A percentile compares a stretch with the other conserved stretches of the same genome.
Conservation (phyloP, 2,329 filamentous ascomycete species). For the Sordariomycetes sp. region DNA sequence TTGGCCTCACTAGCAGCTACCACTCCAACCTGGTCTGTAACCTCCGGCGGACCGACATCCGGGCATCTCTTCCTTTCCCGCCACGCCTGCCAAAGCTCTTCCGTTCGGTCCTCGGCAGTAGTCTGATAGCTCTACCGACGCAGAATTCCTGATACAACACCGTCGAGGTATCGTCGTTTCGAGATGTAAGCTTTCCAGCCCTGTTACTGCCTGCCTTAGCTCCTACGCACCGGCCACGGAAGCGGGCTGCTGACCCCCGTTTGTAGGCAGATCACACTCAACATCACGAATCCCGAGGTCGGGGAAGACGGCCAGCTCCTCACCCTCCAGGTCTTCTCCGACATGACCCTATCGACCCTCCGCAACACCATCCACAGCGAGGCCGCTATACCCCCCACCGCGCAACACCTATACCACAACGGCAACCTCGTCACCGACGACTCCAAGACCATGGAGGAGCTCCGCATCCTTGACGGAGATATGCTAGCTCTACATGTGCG, state of each 20-base stretch:
- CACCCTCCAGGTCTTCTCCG: constrained; percentile 67
- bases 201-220: neutral
- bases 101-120: neutral
- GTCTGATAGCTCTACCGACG: neutral
- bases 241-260: neutral
- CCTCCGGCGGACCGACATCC: no score
- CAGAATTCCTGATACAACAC: neutral
- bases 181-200: neutral
- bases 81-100: neutral
- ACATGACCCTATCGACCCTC: constrained; percentile 72
- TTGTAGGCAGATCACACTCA: constrained; percentile 73
- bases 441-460: constrained; percentile 65
- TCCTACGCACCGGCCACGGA: neutral
- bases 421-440: constrained; percentile 69
- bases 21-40: neutral
- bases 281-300: constrained; percentile 62
- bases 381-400: constrained; percentile 53
- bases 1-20: neutral
- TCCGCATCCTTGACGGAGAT: constrained; percentile 75
- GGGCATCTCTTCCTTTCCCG: no score
- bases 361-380: constrained; percentile 84
- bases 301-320: constrained; percentile 53
- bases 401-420: constrained; percentile 84
- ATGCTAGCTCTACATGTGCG: constrained; percentile 81
- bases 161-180: neutral